Evolutionary conservation across 495 filamentous ascomycete species (phyloP).

Genomic region (Terfezia claveryi): DNA sequence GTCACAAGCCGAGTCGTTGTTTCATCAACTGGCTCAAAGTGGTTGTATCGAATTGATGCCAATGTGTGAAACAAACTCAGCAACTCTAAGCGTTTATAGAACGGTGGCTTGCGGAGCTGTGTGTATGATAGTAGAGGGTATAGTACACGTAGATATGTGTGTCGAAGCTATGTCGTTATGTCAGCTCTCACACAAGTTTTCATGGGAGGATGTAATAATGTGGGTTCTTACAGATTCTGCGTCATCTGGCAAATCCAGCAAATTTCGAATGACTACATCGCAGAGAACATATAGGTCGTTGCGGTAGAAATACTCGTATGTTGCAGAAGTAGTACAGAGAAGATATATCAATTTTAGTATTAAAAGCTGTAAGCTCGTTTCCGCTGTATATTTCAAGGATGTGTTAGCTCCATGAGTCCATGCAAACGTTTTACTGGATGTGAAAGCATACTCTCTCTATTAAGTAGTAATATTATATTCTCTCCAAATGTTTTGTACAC

Average conservation of each 20-base stretch:
- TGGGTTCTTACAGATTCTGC: slow-evolving; percentile 28
- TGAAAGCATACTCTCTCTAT: slow-evolving; percentile 50
- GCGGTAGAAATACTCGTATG: slow-evolving; percentile 94
- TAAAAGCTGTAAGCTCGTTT: slow-evolving; percentile 77
- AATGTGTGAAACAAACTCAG: slow-evolving; percentile 50
- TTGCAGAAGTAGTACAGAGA: slow-evolving; percentile 72
- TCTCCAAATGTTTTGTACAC: slow-evolving; percentile 87
- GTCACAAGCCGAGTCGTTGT: slow-evolving; percentile 69
- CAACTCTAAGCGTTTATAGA: slow-evolving; percentile 85
- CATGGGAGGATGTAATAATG: neutral
- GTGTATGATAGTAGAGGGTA: slow-evolving; percentile 80
- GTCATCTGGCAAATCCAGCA: slow-evolving; percentile 75
- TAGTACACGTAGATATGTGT: slow-evolving; percentile 94
- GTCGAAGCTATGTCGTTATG: slow-evolving; percentile 36
- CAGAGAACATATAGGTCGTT: slow-evolving; percentile 89
- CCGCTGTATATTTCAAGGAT: slow-evolving; percentile 23
- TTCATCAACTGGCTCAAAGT: slow-evolving; percentile 79
- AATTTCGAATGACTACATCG: slow-evolving; percentile 87
- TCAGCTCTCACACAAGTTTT: neutral
- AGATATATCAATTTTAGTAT: slow-evolving; percentile 91
- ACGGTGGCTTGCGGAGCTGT: slow-evolving; percentile 58
- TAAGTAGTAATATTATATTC: slow-evolving; percentile 88
- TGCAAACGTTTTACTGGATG: neutral
- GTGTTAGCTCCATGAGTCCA: slow-evolving; percentile 12
- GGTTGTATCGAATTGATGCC: slow-evolving; percentile 35